Evolutionary conservation across 2,329 filamentous ascomycete genomes (phyloP).

Genomic region (Tolypocladium capitatum): DNA sequence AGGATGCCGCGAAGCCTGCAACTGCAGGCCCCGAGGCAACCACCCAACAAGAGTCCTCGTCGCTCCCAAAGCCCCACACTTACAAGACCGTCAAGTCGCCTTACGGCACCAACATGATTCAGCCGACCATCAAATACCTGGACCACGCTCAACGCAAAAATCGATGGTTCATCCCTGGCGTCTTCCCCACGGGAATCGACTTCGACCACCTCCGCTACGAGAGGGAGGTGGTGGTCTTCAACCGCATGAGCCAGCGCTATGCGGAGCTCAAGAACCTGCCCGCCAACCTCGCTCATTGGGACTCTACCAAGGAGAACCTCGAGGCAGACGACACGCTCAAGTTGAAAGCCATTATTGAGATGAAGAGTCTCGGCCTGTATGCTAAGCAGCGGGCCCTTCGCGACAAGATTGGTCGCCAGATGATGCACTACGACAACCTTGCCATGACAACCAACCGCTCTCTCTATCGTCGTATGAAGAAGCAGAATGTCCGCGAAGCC

Average conservation of each 20-base stretch:
- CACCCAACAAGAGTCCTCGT: conserved; percentile 17
- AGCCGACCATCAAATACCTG: conserved; percentile 57
- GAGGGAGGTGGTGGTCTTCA: conserved; percentile 78
- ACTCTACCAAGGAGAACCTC: conserved; percentile 54
- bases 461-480: conserved; percentile 88
- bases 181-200: conserved; percentile 82
- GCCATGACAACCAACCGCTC: conserved; percentile 94
- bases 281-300: conserved; percentile 79
- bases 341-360: conserved; percentile 83
- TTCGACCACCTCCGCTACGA: conserved; percentile 76
- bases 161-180: conserved; percentile 68
- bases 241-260: conserved; percentile 75
- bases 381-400: conserved; percentile 78
- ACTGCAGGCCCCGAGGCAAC: conserved; percentile 23
- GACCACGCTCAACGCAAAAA: conserved; percentile 66
- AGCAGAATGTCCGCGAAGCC: conserved; percentile 87
- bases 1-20: conserved; percentile 21
- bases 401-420: conserved; percentile 76
- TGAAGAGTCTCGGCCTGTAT: conserved; percentile 80
- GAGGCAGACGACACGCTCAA: conserved; percentile 73
- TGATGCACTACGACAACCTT: conserved; percentile 91
- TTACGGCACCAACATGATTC: conserved; percentile 42
- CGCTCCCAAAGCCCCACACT: conserved; percentile 28
- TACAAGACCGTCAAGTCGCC: conserved; percentile 70
- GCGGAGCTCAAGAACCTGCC: conserved; percentile 71